Conservation (phyloP, 306 rosid species). For the Begonia fuchsioides region DNA sequence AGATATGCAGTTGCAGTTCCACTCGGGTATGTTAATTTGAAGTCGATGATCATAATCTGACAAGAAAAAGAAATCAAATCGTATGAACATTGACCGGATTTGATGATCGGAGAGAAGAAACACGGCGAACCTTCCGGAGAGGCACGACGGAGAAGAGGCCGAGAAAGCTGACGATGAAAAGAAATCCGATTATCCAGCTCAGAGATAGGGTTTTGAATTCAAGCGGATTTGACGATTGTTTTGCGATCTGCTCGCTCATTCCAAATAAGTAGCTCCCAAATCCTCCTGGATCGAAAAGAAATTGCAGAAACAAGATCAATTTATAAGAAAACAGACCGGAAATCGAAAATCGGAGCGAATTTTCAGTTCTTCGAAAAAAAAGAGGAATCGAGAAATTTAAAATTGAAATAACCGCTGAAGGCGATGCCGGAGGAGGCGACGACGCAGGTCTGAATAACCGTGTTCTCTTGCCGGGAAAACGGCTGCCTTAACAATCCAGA, state of each 20-base stretch:
- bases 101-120: neutral
- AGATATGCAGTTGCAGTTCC: no score
- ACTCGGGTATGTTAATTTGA: constrained; percentile 4
- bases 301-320: no score
- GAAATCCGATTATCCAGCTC: neutral
- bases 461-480: neutral
- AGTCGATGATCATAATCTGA: constrained; percentile 4
- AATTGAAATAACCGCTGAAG: neutral
- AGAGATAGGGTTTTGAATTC: neutral
- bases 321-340: no score
- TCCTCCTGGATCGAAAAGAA: neutral
- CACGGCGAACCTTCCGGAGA: neutral
- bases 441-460: no score
- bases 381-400: neutral
- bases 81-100: neutral
- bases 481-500: neutral
- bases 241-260: neutral
- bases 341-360: no score
- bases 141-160: no score
- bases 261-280: constrained; percentile 1
- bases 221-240: neutral
- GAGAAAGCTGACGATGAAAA: neutral
- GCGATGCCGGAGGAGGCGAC: neutral
- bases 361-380: no score
- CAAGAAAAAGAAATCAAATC: neutral